Percentiles rank a stretch among this genome's conserved stretches.
Evolutionary conservation across 2,329 filamentous ascomycete species (phyloP).

Genomic region (Fusarium acutatum): DNA sequence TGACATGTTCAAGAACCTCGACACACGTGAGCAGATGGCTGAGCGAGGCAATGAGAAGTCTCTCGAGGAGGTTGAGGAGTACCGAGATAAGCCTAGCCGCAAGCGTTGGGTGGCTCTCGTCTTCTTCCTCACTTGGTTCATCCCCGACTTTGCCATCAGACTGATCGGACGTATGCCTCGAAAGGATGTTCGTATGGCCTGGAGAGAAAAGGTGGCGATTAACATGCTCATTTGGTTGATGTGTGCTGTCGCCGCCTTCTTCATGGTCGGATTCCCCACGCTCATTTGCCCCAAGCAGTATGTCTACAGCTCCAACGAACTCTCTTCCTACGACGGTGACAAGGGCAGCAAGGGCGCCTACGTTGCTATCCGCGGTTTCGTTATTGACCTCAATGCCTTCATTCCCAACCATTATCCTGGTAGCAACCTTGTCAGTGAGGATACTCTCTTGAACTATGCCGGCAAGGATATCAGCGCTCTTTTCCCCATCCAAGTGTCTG

Average conservation of each 20-base stretch:
- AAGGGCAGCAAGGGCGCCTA: conserved; percentile 68
- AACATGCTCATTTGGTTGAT: conserved; percentile 96
- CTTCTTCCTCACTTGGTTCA: conserved; percentile 83
- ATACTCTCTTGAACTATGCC: conserved; percentile 79
- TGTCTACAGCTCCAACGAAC: conserved; percentile 82
- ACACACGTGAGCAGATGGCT: conserved; percentile 92
- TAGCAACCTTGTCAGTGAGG: conserved; percentile 60
- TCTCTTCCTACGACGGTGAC: conserved; percentile 78
- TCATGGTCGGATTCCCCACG: conserved; percentile 87
- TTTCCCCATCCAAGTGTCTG: conserved; percentile 94
- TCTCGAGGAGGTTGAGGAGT: conserved; percentile 89
- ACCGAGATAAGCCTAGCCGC: conserved; percentile 77
- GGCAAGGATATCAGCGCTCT: conserved; percentile 86
- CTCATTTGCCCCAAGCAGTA: conserved; percentile 92
- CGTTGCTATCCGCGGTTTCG: conserved; percentile 85
- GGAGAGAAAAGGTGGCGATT: conserved; percentile 97
- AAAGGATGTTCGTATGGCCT: conserved; percentile 90
- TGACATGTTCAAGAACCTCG: conserved; percentile 98
- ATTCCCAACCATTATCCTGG: conserved; percentile 76
- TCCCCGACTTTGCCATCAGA: conserved; percentile 85
- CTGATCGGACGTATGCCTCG: conserved; percentile 84
- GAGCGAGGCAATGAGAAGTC: conserved; percentile 94
- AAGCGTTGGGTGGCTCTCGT: conserved; percentile 92
- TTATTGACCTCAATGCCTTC: conserved; percentile 83
- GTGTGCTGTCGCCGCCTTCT: conserved; percentile 81